A percentile compares a stretch with the other conserved stretches of the same genome.
phyloP scores from a whole-genome alignment of 2,329 filamentous ascomycete genomes.

The Aspergillus clavatus region DNA sequence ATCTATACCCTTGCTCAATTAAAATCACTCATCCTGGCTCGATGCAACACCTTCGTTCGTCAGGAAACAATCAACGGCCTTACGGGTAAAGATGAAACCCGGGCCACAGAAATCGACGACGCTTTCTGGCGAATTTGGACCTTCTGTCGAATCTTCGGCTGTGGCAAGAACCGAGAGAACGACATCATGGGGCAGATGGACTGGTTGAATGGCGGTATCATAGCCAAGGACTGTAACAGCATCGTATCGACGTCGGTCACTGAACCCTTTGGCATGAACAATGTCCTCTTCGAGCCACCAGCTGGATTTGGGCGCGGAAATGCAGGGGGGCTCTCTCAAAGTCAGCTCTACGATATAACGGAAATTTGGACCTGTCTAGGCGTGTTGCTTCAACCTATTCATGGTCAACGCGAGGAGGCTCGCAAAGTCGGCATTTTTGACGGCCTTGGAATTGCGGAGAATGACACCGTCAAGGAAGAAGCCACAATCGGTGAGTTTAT shows the following conservation, averaged over 20 bases:
- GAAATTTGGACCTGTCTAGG: conserved; percentile 61
- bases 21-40: conserved; percentile 53
- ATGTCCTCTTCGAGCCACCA: conserved; percentile 52
- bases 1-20: conserved; percentile 51
- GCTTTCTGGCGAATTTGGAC: conserved; percentile 64
- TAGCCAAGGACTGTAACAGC: conserved; percentile 45
- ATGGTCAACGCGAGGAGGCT: conserved; percentile 52
- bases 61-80: conserved; percentile 53
- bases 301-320: conserved; percentile 58
- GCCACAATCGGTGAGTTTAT: conserved; percentile 47
- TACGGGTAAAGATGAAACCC: conserved; percentile 42
- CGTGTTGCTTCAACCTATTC: conserved; percentile 52
- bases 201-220: conserved; percentile 56
- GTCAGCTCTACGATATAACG: conserved; percentile 59
- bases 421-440: conserved; percentile 54
- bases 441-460: conserved; percentile 46
- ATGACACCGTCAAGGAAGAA: conserved; percentile 43
- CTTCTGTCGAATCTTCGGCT: conserved; percentile 61
- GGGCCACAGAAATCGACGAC: conserved; percentile 53
- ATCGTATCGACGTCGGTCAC: conserved; percentile 41
- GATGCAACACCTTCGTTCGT: conserved; percentile 54
- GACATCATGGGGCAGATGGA: conserved; percentile 58
- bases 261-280: conserved; percentile 48
- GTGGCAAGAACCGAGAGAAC: conserved; percentile 53
- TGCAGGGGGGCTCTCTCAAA: conserved; percentile 47